Evolutionary conservation across 2,329 filamentous ascomycete genomes (phyloP).

Genomic region (Zopfia rhizophila): DNA sequence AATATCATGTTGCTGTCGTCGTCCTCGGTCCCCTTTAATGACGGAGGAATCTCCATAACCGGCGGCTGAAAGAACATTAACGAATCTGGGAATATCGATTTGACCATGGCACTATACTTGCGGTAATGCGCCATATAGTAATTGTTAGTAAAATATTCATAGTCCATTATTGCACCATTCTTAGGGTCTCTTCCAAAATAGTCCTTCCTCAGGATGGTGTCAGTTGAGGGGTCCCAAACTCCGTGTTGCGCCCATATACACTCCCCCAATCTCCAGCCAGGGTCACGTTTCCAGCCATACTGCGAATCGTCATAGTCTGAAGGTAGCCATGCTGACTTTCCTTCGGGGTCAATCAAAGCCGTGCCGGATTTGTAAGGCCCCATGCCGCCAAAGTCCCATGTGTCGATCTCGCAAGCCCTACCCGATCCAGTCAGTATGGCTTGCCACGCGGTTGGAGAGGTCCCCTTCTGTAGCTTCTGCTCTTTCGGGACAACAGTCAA

Average conservation of each 20-base stretch:
- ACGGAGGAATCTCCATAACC: conserved; percentile 89
- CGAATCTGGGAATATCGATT: conserved; percentile 78
- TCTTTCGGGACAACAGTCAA: conserved; percentile 83
- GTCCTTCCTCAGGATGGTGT: conserved; percentile 81
- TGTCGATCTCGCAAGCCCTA: conserved; percentile 86
- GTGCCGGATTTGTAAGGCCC: conserved; percentile 91
- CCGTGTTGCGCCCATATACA: conserved; percentile 98
- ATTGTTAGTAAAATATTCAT: conserved; percentile 86
- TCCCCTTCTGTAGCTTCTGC: conserved; percentile 91
- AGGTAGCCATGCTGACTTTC: conserved; percentile 84
- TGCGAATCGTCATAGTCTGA: conserved; percentile 83
- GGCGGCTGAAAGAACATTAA: conserved; percentile 93
- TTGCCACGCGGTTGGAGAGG: conserved; percentile 93
- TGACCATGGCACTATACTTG: conserved; percentile 77
- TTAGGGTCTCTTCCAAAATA: conserved; percentile 86
- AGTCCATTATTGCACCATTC: conserved; percentile 79
- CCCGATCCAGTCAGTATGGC: conserved; percentile 92
- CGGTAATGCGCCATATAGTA: conserved; percentile 92
- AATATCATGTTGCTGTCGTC: conserved; percentile 93
- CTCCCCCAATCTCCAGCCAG: conserved; percentile 90
- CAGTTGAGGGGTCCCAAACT: conserved; percentile 86
- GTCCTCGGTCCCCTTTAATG: conserved; percentile 85
- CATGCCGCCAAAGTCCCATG: conserved; percentile 92
- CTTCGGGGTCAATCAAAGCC: conserved; percentile 85
- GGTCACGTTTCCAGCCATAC: conserved; percentile 91